Evolutionary conservation across 306 rosid species (phyloP), one percentile per base, ranked within the genome.

Genomic region (Quercus dentata): DNA sequence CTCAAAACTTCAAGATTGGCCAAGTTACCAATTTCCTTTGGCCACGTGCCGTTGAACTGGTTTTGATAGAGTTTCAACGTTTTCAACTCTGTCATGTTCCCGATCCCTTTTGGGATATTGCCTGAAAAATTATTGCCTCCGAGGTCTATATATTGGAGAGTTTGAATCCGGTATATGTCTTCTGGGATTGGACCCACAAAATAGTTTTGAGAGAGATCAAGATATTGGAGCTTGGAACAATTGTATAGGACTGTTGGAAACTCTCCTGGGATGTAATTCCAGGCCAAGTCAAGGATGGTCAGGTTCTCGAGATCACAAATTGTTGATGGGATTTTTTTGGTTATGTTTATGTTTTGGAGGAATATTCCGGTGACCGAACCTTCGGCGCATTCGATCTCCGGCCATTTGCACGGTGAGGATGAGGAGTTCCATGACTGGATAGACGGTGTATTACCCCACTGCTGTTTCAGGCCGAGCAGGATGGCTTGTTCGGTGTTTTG

Each of bases 351-450:
- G 13, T 35, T 52, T 3, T 23, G 0, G 68, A 94, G 94, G 57
- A 41, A 71, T 15, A 94, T 23, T 28, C 79, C 86, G 15, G 89
- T 89, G 72, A 83, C 97, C 0, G 35, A 6, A 9, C 86, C 88
- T 7, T 46, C 55, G 19, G 69, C 17, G 88, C 98, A 94, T 14
- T 6, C 3, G 35, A 94, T 78, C 82, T 44, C 93, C 52, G 90
- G 82, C 98, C 98, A 94, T 9, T 77, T 79, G 77, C 98, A 94
- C 62, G 90, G 96, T 6, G 91, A 79, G 44, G 91, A 84, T 13
- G 92, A 82, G 3, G 92, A 82, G 78, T 79, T 91, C 98, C 97
- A 90, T 28, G 89, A 85, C 27, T 51, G 73, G 46, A 94, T 86
- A 71, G 88, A 88, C 54, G 85, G 90, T 54, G 97, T 96, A 64